Evolutionary conservation across 2,329 filamentous ascomycete species (phyloP).

Genomic region (Rosellinia necatrix): DNA sequence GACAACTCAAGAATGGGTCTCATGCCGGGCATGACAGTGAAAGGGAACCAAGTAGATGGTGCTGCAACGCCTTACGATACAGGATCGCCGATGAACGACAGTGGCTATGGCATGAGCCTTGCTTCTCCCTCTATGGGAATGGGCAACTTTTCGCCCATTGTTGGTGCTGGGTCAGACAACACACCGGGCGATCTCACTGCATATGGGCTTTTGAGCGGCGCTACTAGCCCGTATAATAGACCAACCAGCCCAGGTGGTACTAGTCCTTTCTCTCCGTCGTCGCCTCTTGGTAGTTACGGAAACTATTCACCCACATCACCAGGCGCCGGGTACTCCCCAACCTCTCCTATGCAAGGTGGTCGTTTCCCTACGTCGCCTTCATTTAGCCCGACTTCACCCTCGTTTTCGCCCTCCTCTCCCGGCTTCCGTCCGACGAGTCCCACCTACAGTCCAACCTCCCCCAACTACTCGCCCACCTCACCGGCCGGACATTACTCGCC

Average conservation of each 20-base stretch:
- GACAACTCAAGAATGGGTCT: conserved; percentile 87
- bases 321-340: conserved; percentile 76
- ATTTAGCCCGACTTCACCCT: conserved; percentile 67
- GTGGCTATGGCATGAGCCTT: conserved; percentile 64
- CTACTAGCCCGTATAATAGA: conserved; percentile 69
- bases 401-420: conserved; percentile 60
- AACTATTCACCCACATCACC: conserved; percentile 81
- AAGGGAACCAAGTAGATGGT: conserved; percentile 76
- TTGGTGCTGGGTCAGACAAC: conserved; percentile 72
- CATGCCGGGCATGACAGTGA: conserved; percentile 77
- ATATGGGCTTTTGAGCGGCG: conserved; percentile 56
- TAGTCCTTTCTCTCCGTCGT: conserved; percentile 74
- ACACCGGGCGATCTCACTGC: conserved; percentile 68
- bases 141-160: conserved; percentile 77
- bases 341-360: conserved; percentile 66
- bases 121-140: conserved; percentile 60
- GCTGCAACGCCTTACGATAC: conserved; percentile 94
- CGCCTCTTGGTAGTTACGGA: conserved; percentile 62
- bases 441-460: conserved; percentile 68
- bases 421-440: conserved; percentile 60
- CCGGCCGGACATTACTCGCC: conserved; percentile 65
- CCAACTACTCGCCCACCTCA: conserved; percentile 67
- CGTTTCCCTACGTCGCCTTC: conserved; percentile 64
- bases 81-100: conserved; percentile 77
- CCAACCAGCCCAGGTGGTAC: conserved; percentile 71